These are phyloP conservation scores for Berberis thunbergii DNA, from an alignment of 164 flowering plant species.

Conservation along the genomic window DNA sequence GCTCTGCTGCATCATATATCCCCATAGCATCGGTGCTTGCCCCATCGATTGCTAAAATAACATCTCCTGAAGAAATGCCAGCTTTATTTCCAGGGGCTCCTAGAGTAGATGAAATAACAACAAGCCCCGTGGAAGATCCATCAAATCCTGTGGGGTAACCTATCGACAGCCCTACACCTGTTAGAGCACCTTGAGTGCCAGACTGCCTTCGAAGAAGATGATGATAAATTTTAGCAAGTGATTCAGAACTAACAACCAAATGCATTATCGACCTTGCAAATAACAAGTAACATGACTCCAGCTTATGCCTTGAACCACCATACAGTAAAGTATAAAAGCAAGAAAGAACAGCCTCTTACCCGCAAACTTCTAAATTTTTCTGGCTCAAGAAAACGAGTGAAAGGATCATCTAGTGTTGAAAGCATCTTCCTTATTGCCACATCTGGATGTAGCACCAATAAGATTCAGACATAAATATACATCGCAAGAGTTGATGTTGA, in stretches of 20 bases:
- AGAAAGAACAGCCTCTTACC: constrained; percentile 42
- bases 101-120: constrained; percentile 83
- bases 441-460: constrained; percentile 36
- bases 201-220: constrained; percentile 86
- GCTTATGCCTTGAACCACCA: neutral
- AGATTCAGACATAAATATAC: neutral
- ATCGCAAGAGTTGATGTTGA: neutral
- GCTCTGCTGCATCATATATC: constrained; percentile 93
- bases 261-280: neutral
- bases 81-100: constrained; percentile 94
- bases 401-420: constrained; percentile 87
- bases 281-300: neutral
- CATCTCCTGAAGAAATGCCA: constrained; percentile 75
- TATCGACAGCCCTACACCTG: constrained; percentile 93
- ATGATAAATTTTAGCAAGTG: constrained; percentile 11
- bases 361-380: constrained; percentile 77
- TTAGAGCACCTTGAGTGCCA: constrained; percentile 92
- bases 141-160: constrained; percentile 60
- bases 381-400: constrained; percentile 93
- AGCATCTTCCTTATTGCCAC: constrained; percentile 90
- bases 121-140: constrained; percentile 56
- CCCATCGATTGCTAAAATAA: constrained; percentile 68
- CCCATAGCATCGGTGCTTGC: constrained; percentile 69
- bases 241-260: neutral
- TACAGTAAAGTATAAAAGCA: constrained; percentile 1